phyloP scores from a whole-genome alignment of 73 alveolate species.

The Stentor roeselii region DNA sequence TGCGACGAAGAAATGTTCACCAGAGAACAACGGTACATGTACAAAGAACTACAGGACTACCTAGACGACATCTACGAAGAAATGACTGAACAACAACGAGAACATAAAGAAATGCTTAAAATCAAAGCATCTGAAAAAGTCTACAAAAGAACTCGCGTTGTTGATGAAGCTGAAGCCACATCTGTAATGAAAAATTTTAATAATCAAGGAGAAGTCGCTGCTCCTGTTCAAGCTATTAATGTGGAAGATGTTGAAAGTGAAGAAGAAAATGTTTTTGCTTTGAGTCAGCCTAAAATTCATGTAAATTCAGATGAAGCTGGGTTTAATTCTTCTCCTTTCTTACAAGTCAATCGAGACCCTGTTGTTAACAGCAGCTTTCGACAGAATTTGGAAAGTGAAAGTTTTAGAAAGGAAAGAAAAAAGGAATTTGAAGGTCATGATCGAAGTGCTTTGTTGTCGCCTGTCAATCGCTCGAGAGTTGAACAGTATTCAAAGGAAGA shows the following conservation, averaged over 20 bases:
- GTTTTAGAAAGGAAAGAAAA: neutral
- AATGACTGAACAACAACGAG: conserved; percentile 19
- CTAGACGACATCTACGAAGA: conserved; percentile 1
- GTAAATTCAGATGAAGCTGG: neutral
- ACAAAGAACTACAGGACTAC: neutral
- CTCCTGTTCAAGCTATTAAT: neutral
- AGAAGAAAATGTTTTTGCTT: neutral
- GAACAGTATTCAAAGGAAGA: neutral
- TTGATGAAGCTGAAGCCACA: neutral
- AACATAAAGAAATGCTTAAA: neutral
- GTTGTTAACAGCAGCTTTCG: neutral
- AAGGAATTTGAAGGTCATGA: neutral
- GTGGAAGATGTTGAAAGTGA: neutral
- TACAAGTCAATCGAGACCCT: neutral
- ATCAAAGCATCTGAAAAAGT: neutral
- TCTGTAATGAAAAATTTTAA: neutral
- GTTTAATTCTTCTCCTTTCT: no score
- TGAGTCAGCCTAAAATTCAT: neutral
- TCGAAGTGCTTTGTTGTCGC: neutral
- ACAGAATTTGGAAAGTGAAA: neutral
- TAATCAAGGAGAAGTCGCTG: neutral
- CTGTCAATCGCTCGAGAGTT: neutral
- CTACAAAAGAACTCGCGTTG: neutral
- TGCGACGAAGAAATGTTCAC: conserved; percentile 32
- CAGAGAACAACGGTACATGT: conserved; percentile 18